Conservation (phyloP, 2,329 filamentous ascomycete species). For the Trichoderma sp. region DNA sequence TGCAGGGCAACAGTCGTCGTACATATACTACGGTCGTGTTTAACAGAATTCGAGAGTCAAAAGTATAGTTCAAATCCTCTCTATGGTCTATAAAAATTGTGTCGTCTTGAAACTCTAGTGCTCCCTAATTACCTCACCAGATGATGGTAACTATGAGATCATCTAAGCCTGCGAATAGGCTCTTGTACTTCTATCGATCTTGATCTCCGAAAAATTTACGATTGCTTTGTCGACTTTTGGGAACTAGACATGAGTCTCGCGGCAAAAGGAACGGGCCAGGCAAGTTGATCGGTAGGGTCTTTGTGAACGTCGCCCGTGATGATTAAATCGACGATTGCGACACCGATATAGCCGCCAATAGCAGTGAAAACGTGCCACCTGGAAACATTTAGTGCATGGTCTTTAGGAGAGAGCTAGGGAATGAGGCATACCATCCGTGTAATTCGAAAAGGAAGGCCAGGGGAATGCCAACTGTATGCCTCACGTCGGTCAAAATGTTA, state of each 20-base stretch:
- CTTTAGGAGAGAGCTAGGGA: neutral
- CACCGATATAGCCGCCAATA: conserved; percentile 44
- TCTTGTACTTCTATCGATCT: neutral
- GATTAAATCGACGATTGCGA: conserved; percentile 42
- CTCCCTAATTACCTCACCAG: neutral
- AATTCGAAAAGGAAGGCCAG: conserved; percentile 44
- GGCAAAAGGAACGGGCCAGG: conserved; percentile 40
- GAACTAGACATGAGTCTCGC: conserved; percentile 11
- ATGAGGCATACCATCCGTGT: conserved; percentile 43
- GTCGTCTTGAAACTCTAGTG: neutral
- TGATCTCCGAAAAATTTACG: neutral
- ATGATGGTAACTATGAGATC: neutral
- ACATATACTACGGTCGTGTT: neutral
- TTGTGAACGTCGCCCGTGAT: conserved; percentile 38
- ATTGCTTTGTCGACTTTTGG: neutral
- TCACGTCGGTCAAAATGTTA: conserved; percentile 31
- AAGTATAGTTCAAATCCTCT: neutral
- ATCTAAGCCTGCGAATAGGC: neutral
- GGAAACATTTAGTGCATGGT: neutral
- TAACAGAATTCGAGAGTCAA: neutral
- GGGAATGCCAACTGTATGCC: conserved; percentile 38
- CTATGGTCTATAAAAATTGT: neutral
- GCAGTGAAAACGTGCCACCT: conserved; percentile 48
- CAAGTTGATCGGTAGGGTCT: conserved; percentile 35
- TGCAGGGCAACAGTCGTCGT: neutral